These are phyloP conservation scores for Candida ascalaphidarum DNA, from an alignment of 805 yeast species.

Conservation along the genomic window DNA sequence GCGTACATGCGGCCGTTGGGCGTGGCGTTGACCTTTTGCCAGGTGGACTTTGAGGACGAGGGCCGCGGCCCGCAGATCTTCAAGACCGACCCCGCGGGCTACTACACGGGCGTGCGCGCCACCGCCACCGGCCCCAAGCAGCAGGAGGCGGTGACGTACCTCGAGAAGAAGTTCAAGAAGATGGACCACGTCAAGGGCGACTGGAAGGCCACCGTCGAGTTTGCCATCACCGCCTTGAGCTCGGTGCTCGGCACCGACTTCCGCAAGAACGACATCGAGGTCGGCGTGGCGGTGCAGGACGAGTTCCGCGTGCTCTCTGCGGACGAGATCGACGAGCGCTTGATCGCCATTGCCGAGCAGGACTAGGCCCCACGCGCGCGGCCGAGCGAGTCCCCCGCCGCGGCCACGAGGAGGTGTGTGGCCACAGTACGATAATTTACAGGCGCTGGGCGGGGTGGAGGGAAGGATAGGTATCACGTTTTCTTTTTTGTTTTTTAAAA, in stretches of 20 bases:
- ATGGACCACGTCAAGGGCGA: constrained; percentile 64
- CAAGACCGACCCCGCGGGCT: constrained; percentile 97
- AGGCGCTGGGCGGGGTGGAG: too few relatives aligned
- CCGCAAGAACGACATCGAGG: constrained; percentile 86
- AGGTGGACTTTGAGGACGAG: constrained; percentile 64
- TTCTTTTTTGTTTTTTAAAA: too few relatives aligned
- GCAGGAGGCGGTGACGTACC: constrained; percentile 84
- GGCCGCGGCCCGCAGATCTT: constrained; percentile 82
- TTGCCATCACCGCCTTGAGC: constrained; percentile 79
- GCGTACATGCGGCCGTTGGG: constrained; percentile 99
- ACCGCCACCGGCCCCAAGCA: constrained; percentile 96
- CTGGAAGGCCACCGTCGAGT: constrained; percentile 85
- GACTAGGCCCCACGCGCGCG: constrained; percentile 46
- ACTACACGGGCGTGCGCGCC: constrained; percentile 84
- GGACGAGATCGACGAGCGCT: constrained; percentile 90
- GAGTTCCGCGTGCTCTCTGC: constrained; percentile 67
- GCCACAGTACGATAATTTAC: too few relatives aligned
- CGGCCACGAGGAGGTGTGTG: too few relatives aligned
- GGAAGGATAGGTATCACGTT: too few relatives aligned
- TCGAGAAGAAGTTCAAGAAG: constrained; percentile 82
- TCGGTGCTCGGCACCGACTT: constrained; percentile 88
- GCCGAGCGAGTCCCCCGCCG: too few relatives aligned
- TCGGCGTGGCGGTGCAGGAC: constrained; percentile 75
- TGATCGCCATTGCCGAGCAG: constrained; percentile 92
- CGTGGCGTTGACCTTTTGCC: constrained; percentile 80